A percentile compares a stretch with the other conserved stretches of the same genome.
phyloP scores from a whole-genome alignment of 2,329 filamentous ascomycete genomes.

The Cladosporium sp. region DNA sequence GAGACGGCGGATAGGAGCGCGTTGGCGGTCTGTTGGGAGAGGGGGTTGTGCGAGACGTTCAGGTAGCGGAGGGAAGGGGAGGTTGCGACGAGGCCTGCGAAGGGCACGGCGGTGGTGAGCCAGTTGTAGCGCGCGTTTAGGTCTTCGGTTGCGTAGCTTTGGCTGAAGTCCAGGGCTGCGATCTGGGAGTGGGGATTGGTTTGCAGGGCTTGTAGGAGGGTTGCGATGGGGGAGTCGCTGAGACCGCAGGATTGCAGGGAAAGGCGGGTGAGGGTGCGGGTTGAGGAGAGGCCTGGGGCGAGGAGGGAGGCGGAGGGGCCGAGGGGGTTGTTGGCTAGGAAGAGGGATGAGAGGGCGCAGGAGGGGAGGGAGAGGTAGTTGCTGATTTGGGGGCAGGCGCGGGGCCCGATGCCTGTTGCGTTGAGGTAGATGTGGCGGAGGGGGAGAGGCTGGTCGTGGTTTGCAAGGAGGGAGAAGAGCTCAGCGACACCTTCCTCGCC shows the following conservation, averaged over 20 bases:
- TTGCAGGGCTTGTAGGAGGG: constrained; percentile 41
- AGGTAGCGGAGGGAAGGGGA: constrained; percentile 43
- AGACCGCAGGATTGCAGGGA: constrained; percentile 48
- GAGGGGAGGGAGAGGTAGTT: constrained; percentile 29
- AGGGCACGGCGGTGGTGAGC: constrained; percentile 42
- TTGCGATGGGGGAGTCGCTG: constrained; percentile 42
- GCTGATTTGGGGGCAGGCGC: constrained; percentile 32
- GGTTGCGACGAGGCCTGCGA: constrained; percentile 39
- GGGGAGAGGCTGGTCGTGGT: constrained; percentile 22
- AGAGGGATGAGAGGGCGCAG: constrained; percentile 36
- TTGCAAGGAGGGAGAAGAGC: constrained; percentile 42
- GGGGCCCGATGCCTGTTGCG: constrained; percentile 32
- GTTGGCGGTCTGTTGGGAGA: constrained; percentile 36
- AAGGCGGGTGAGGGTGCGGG: constrained; percentile 33
- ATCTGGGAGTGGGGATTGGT: constrained; percentile 37
- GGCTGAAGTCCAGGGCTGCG: constrained; percentile 46
- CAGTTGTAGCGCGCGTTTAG: constrained; percentile 51
- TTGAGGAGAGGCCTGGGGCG: constrained; percentile 27
- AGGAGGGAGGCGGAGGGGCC: constrained; percentile 31
- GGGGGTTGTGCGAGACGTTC: constrained; percentile 42
- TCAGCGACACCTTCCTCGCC: constrained; percentile 49
- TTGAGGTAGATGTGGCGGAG: constrained; percentile 39
- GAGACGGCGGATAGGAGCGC: constrained; percentile 35
- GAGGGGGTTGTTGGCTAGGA: constrained; percentile 37
- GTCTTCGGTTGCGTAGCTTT: constrained; percentile 51